Base-by-base conservation (phyloP, 495 filamentous ascomycete genomes). In the Cercophora newfieldiana region DNA sequence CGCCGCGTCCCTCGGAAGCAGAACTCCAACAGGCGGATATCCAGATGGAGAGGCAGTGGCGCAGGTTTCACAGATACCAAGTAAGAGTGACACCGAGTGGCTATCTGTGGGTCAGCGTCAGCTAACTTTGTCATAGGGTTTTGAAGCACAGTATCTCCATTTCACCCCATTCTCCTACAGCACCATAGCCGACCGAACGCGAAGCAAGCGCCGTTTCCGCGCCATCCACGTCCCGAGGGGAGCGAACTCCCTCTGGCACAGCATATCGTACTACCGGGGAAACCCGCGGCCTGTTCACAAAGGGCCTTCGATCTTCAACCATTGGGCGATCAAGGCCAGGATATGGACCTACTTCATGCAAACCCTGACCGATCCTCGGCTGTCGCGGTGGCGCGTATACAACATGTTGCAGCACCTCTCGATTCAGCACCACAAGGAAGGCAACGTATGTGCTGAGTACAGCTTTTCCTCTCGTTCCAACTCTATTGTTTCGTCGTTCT, bases 261-360 rank as follows among this genome's bases (percentile, higher is more conserved):
- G 56, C 29, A 24, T 66, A n/a, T 30, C 56, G 44, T 66, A 65
- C 57, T 47, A 19, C 10, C 16, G 16, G 19, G 59, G 59, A 2
- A 12, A 26, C 30, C 7, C n/a, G 33, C 3, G 8, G 22, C n/a
- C 22, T 48, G 25, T 16, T 3, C 1, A 0, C 1, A 1, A 29
- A 22, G 59, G 47, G 19, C 7, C 3, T 6, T 12, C 5, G 7
- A 66, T 66, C 21, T 54, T 50, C n/a, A 0, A 44, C 5, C 64
- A 66, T 18, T 61, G 56, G 56, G 18, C 18, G 14, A 49, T 66
- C 56, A 66, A 66, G 28, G 64, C 56, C 16, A 44, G 56, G 5
- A 66, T 66, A 30, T 66, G 64, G 64, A 55, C 64, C 1, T 66
- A 22, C 26, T 66, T 61, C 44, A 61, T 66, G 56, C 64, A 61